Evolutionary conservation across 352 stramenopile genomes (phyloP), one percentile per base, ranked within the genome.

Genomic region (Phytophthora pini): DNA sequence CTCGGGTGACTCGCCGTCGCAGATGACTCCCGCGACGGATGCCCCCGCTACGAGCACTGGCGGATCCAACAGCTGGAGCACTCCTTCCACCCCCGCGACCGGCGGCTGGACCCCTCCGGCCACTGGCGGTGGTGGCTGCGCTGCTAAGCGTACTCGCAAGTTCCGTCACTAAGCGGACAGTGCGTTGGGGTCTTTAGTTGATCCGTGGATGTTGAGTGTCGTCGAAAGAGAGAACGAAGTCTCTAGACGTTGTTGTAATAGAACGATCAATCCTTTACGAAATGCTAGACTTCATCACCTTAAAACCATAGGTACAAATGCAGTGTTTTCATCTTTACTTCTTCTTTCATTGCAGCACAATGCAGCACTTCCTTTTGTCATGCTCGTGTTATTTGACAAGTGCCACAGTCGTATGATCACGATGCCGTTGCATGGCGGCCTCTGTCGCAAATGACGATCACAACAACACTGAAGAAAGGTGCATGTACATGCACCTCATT

Each of bases 131-230:
- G 56, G 44, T 34, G 56, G 56, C 13, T 63, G 56, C 15, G 56
- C 32, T 48, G 56, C 17, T 20, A 20, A 20, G 17, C 17, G 17
- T 20, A 20, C 17, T 26, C 34, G 56, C 34, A 63, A 63, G 44
- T 63, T 63, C 56, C 56, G 56, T 49, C 56, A 63, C 56, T 63
- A 63, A 49, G 32, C 56, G n/a, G n/a, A 20, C 17, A 20, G 17
- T 20, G 17, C 17, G 17, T 56, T 27, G 17, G 1, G 1, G 4
- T 6, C 32, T 52, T 41, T 13, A 41, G 48, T 5, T 45, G 54
- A 45, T 47, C 32, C 9, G n/a, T 62, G 15, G 31, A 32, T 62
- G 55, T 31, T 62, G 55, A 40, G 15, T 55, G 44, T 55, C 7
- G 32, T 62, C 15, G n/a, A 29, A 31, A 51, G 29, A 62, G 32